These are phyloP conservation scores for Cystobasidium pallidum DNA, from an alignment of 1,284 basidiomycete species.

Conservation along the genomic window DNA sequence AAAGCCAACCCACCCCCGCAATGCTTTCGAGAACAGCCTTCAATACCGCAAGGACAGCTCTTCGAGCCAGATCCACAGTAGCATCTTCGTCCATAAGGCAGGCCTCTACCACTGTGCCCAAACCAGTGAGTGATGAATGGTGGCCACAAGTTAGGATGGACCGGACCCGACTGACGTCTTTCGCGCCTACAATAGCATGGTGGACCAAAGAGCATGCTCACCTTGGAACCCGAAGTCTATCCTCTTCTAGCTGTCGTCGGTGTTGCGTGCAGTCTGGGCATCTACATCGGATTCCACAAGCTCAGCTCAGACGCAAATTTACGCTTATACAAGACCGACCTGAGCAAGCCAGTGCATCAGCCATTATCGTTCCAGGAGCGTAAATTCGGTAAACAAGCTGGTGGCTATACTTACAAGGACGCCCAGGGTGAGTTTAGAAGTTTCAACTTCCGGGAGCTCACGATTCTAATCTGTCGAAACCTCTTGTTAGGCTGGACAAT, in stretches of 20 bases:
- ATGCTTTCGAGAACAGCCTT: slow-evolving; percentile 34
- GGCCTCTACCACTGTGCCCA: slow-evolving; percentile 16
- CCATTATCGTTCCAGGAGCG: slow-evolving; percentile 27
- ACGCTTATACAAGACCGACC: slow-evolving; percentile 27
- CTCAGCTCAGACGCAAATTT: slow-evolving; percentile 26
- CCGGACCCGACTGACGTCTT: not conserved
- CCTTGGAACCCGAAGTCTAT: slow-evolving; percentile 41
- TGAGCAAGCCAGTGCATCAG: slow-evolving; percentile 20
- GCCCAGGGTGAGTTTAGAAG: slow-evolving; percentile 32
- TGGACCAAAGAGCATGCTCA: slow-evolving; percentile 30
- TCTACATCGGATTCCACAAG: slow-evolving; percentile 39
- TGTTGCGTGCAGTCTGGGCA: slow-evolving; percentile 25
- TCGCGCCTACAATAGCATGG: slow-evolving; percentile 20
- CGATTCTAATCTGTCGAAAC: no score
- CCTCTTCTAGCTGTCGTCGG: slow-evolving; percentile 33
- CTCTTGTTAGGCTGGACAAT: slow-evolving; percentile 33
- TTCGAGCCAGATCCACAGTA: slow-evolving; percentile 24
- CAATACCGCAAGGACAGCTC: slow-evolving; percentile 29
- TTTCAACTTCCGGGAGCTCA: no score
- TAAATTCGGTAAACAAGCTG: slow-evolving; percentile 38
- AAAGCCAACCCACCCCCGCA: slow-evolving; percentile 12
- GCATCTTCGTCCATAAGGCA: slow-evolving; percentile 4
- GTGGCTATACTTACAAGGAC: slow-evolving; percentile 41
- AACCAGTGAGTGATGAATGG: slow-evolving; percentile 12
- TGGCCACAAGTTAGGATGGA: not conserved